Base-by-base conservation (phyloP, 306 rosid species). In the Rosa multiflora region DNA sequence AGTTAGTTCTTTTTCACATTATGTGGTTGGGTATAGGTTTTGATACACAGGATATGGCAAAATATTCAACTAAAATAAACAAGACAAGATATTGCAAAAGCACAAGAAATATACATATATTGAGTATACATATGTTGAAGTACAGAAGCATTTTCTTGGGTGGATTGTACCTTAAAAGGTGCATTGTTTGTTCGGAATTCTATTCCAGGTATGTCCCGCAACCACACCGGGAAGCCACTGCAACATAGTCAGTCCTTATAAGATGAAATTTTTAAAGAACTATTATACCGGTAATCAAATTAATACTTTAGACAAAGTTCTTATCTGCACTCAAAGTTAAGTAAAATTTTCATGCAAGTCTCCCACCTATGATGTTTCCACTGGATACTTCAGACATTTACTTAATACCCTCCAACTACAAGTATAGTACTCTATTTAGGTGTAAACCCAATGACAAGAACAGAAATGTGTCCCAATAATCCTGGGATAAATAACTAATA, bases 151-250 rank as follows among this genome's bases (percentile, higher is more conserved):
- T 55, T 18, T 55, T 20, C 74, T 74, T 59, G 59, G 82, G 52
- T 73, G 66, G 37, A 70, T 74, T 87, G 66, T 85, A 95, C 97
- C 99, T 92, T 92, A 94, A 91, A 95, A 82, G 94, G 94, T 73
- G 75, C 95, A 88, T 92, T 95, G 84, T 95, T 80, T 77, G 99
- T 91, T 85, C 97, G 93, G 86, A 95, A 92, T 78, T 81, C 91
- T 80, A 95, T 91, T 78, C 95, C 99, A 58, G 99, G 98, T 78
- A 95, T 84, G 84, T 95, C 99, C 74, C 99, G 97, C 94, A 95
- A 76, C 99, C 99, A 95, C 85, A 92, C 97, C 3, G 99, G 99
- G 82, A 95, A 95, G 83, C 99, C 99, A 82, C 99, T 95, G 86
- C 83, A 90, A 82, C 44, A 77, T 58, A 21, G 12, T 43, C 48